Conservation (phyloP, 169 alveolate genomes). For the Plasmodium inui region DNA sequence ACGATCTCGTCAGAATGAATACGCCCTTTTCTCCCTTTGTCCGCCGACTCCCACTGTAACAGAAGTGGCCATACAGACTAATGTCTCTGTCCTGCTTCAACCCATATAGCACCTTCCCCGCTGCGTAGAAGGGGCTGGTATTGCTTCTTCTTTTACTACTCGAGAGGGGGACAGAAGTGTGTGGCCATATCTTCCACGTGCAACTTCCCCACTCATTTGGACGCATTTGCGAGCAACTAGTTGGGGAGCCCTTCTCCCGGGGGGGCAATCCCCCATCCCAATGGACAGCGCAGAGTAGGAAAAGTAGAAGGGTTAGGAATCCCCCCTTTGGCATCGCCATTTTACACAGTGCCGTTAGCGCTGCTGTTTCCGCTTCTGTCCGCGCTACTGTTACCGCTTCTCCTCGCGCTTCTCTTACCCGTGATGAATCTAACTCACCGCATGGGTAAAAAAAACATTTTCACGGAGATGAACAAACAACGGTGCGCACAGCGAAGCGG, state of each 20-base stretch:
- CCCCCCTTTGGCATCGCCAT: neutral
- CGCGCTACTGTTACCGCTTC: no score
- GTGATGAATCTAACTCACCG: no score
- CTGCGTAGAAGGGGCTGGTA: constrained; percentile 7
- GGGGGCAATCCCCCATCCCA: neutral
- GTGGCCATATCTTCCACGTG: neutral
- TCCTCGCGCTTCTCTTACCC: no score
- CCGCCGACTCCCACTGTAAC: constrained; percentile 2
- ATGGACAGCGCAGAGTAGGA: neutral
- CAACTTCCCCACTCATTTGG: neutral
- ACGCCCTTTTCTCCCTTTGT: constrained; percentile 8
- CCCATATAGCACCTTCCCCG: constrained; percentile 67
- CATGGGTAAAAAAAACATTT: neutral
- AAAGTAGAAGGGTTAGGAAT: neutral
- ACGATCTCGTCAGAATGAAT: constrained; percentile 1
- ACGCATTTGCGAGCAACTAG: neutral
- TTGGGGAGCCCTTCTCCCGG: neutral
- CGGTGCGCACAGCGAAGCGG: neutral
- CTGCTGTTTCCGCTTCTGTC: no score
- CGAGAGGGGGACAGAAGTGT: neutral
- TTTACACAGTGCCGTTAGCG: neutral
- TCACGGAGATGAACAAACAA: neutral
- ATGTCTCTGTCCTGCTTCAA: constrained; percentile 20
- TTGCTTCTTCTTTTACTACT: neutral
- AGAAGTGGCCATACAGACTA: constrained; percentile 21